Evolutionary conservation across 768 basidiomycete species (phyloP).

Genomic region (Serendipita sp.): DNA sequence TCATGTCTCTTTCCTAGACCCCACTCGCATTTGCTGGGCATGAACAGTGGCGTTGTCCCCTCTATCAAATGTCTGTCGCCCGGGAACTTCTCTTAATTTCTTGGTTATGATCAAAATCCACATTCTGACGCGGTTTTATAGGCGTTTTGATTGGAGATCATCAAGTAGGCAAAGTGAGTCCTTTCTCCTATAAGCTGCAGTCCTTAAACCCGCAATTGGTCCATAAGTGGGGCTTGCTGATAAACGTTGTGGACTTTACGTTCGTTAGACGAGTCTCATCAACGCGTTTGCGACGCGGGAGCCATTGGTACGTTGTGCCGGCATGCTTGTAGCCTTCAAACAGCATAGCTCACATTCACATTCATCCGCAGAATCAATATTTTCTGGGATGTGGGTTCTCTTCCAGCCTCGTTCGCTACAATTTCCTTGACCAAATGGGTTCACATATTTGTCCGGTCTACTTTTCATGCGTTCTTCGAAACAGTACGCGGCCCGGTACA

Average conservation of each 20-base stretch:
- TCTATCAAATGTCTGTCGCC: not conserved
- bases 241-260: not conserved
- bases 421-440: not conserved
- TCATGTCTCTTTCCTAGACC: not conserved
- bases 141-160: conserved; percentile 3
- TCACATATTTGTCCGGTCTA: not conserved
- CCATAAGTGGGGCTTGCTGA: not conserved
- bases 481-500: not conserved
- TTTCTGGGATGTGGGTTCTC: not conserved
- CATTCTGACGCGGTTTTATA: not conserved
- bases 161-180: not conserved
- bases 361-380: not conserved
- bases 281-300: conserved; percentile 1
- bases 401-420: not conserved
- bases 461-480: not conserved
- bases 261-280: not conserved
- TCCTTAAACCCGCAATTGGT: not conserved
- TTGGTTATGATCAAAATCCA: not conserved
- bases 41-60: not conserved
- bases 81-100: not conserved
- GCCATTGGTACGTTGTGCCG: not conserved
- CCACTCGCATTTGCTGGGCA: not conserved
- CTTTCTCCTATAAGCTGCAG: not conserved
- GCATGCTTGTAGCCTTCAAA: not conserved
- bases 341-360: not conserved